Percentiles rank a stretch among this genome's conserved stretches.
phyloP scores from a whole-genome alignment of 768 basidiomycete genomes.

The Boletus tylopilopsis region DNA sequence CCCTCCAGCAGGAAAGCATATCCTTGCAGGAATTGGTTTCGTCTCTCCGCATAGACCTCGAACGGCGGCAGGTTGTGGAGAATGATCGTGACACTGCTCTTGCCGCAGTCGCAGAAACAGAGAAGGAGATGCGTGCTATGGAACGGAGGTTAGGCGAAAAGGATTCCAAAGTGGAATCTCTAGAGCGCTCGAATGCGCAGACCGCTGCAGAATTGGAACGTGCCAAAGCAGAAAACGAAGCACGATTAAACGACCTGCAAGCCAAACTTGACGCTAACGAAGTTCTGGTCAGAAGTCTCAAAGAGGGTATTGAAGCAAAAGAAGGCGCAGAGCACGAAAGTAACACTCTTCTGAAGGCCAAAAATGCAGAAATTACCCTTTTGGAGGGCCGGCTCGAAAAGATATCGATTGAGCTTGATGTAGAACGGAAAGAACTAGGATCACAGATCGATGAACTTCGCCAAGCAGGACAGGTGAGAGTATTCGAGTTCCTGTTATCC shows the following conservation, averaged over 20 bases:
- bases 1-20: conserved; percentile 68
- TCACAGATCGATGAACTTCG: conserved; percentile 80
- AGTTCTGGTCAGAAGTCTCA: conserved; percentile 43
- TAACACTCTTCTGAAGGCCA: conserved; percentile 47
- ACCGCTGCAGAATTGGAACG: conserved; percentile 42
- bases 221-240: conserved; percentile 43
- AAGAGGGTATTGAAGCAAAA: conserved; percentile 49
- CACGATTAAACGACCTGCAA: conserved; percentile 39
- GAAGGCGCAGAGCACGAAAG: conserved; percentile 49
- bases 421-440: conserved; percentile 65
- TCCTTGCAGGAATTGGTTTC: conserved; percentile 43
- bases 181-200: conserved; percentile 43
- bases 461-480: conserved; percentile 77
- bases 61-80: conserved; percentile 31
- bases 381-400: conserved; percentile 48
- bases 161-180: conserved; percentile 40
- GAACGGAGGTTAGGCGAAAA: conserved; percentile 45
- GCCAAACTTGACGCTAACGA: conserved; percentile 44
- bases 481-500: not conserved
- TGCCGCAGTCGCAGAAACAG: conserved; percentile 39
- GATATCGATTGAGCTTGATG: conserved; percentile 43
- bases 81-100: conserved; percentile 44
- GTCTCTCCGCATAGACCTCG: conserved; percentile 19
- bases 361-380: conserved; percentile 56
- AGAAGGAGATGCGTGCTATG: conserved; percentile 37